These are phyloP conservation scores for Candida yuanshanica DNA, from an alignment of 805 yeast genomes.

Conservation along the genomic window DNA sequence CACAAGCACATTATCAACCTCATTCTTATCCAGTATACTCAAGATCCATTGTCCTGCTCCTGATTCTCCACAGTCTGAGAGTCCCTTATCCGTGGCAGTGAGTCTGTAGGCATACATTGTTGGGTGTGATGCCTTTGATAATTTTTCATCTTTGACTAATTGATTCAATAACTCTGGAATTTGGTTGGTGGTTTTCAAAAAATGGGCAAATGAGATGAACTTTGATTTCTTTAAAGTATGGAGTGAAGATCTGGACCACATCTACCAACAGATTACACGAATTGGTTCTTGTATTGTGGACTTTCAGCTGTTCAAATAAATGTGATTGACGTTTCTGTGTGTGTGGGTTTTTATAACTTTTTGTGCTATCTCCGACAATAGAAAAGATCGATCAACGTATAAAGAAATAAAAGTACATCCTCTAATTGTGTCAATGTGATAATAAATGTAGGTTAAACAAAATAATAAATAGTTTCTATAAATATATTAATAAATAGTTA, in stretches of 20 bases:
- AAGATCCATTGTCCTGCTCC: slow-evolving; percentile 65
- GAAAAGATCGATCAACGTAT: no score
- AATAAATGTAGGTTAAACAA: no score
- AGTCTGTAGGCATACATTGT: slow-evolving; percentile 73
- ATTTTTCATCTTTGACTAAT: slow-evolving; percentile 40
- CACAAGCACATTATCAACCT: slow-evolving; percentile 49
- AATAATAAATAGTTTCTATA: no score
- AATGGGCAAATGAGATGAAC: not conserved
- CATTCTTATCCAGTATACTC: slow-evolving; percentile 44
- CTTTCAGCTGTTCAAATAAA: no score
- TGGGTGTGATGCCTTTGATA: slow-evolving; percentile 62
- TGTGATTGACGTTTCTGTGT: no score
- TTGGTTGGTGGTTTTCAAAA: not conserved
- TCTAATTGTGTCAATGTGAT: no score
- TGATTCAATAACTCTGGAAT: slow-evolving; percentile 28
- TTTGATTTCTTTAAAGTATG: not conserved
- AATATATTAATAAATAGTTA: no score
- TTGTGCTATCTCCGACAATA: no score
- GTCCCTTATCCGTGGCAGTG: slow-evolving; percentile 48
- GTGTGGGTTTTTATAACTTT: no score
- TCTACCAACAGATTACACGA: no score
- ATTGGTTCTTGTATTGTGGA: no score
- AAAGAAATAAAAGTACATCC: no score
- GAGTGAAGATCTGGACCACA: not conserved
- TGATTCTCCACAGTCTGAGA: slow-evolving; percentile 64